Base-by-base conservation (phyloP, 129 eudicot genomes). In the Glebionis coronaria region DNA sequence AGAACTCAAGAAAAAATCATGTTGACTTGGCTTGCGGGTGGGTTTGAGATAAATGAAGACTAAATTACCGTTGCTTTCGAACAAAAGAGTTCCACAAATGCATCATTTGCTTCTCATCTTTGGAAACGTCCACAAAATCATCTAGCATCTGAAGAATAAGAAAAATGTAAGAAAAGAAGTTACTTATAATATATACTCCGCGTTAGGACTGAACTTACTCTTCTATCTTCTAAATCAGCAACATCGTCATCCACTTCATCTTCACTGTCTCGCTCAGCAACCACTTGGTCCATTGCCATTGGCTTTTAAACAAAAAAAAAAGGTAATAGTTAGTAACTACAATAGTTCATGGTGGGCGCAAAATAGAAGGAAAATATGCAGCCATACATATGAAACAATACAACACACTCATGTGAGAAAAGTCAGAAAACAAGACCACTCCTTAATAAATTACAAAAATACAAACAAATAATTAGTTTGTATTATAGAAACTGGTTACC, bases 21-120 rank as follows among this genome's bases (percentile, higher is more conserved):
- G 38, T 31, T 31, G 38, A 31, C 4, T 31, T 31, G 14, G 62
- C 12, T 3, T n/a, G 29, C 1, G 51, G 6, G 67, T 23, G 57
- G 1, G 62, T 13, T 20, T 31, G 38, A 50, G 44, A 62, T 20
- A 44, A 73, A 18, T 49, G 51, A 19, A 56, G 58, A 12, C 27
- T 53, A 12, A 73, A 50, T 40, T 59, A 88, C 98, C 98, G 70
- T 82, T 92, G 98, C 79, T 86, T 93, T 78, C 99, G 81, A 52
- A 94, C 88, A 73, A 94, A 94, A 9, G 99, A 89, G 80, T 94
- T 94, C 99, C 99, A 94, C 23, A 94, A 87, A 81, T 94, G 97
- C 99, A 94, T 94, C 84, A 94, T 76, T 74, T 81, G 84, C 75
- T 94, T 94, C 77, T 94, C 99, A 47, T 89, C 90, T 68, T 79